Evolutionary conservation across 2,329 filamentous ascomycete genomes (phyloP).

Genomic region (Celoporthe dispersa): DNA sequence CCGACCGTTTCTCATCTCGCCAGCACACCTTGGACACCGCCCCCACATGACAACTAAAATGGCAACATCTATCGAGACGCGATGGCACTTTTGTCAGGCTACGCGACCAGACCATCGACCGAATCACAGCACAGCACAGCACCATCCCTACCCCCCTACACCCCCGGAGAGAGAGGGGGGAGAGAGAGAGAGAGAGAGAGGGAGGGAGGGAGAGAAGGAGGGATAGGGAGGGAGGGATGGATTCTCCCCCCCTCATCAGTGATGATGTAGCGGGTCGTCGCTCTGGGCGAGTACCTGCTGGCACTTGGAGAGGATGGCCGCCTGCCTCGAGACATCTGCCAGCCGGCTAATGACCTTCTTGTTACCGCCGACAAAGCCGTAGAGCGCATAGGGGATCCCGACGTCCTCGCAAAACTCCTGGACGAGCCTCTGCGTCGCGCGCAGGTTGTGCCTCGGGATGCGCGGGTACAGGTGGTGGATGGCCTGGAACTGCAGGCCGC

Average conservation of each 20-base stretch:
- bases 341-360: conserved; percentile 77
- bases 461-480: conserved; percentile 86
- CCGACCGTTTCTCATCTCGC: background rate
- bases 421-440: conserved; percentile 74
- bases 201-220: no score
- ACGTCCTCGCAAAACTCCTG: conserved; percentile 82
- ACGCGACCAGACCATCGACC: background rate
- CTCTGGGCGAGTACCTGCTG: conserved; percentile 55
- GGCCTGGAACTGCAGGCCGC: conserved; percentile 86
- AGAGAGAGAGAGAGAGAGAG: background rate
- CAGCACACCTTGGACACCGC: background rate
- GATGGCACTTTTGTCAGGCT: background rate
- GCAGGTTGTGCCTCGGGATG: conserved; percentile 83
- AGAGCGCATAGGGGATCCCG: conserved; percentile 81
- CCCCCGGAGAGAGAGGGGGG: background rate
- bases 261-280: conserved; percentile 35
- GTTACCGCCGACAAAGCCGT: conserved; percentile 84
- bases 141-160: background rate
- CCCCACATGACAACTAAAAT: background rate
- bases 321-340: conserved; percentile 79
- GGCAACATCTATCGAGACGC: background rate
- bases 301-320: conserved; percentile 76
- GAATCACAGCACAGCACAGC: background rate
- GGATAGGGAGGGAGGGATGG: no score
- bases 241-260: conserved; percentile 15